Base-by-base conservation (phyloP, 768 basidiomycete species). In the Myochromella boudieri region DNA sequence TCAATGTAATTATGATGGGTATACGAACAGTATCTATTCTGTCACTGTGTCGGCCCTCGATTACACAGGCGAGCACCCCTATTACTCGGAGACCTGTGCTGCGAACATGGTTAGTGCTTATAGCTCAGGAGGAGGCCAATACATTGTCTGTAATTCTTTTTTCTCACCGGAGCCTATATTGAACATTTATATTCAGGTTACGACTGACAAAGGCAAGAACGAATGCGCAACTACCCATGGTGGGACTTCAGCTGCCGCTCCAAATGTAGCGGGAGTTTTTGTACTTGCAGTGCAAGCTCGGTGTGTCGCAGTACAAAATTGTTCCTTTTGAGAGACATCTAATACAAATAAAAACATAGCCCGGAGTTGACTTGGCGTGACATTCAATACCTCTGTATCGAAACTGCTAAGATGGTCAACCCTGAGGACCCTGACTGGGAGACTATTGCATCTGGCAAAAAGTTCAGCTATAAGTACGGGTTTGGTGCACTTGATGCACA, bases 1-100 rank as follows among this genome's bases (percentile, higher is more conserved):
- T 61, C 95, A 98, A 65, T 98, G 97, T 74, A 99, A 99, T 65
- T 98, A 97, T 61, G 95, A 98, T 57, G 97, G 97, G 6, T 99
- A 98, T 64, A 98, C 97, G 4, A 99, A 99, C 63, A 91, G 88
- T 59, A 95, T 97, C 52, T 97, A 91, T 67, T 91, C 89, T 7
- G 83, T 99, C 34, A 98, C 95, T 0, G 91, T 99, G 27, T 85
- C 92, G n/a, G 90, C 97, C 0, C 76, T 97, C 49, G 95, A 98
- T 60, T 82, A 87, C 63, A 88, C 86, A 60, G 95, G 93, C 15
- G 64, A 93, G 18, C 95, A 95, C 59, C 97, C 97, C 14, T 92
- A 87, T 61, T 98, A 99, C 59, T 97, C 95, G 2, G 97, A 99
- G 66, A 68, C 91, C 17, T 99, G 97, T 60, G 85, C 95, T 7